phyloP scores from a whole-genome alignment of 208 protist genomes.

The Leishmania tropica region DNA sequence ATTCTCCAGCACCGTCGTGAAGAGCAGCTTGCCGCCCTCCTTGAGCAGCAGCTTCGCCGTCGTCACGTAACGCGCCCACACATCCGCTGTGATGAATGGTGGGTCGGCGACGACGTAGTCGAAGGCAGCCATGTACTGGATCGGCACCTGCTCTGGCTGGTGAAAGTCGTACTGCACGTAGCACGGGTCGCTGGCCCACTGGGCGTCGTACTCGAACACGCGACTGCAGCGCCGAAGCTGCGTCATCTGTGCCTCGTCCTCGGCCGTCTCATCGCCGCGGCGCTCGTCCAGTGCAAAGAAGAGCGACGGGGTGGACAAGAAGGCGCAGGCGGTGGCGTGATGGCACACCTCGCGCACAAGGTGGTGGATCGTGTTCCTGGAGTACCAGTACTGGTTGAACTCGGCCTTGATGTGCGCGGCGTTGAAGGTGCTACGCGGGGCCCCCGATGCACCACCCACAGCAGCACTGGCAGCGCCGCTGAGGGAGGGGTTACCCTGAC shows the following conservation, averaged over 20 bases:
- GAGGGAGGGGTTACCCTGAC: neutral
- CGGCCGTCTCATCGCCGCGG: slow-evolving; percentile 21
- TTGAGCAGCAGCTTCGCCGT: slow-evolving; percentile 56
- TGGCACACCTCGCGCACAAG: slow-evolving; percentile 73
- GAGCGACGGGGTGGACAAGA: slow-evolving; percentile 91
- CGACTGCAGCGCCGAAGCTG: slow-evolving; percentile 48
- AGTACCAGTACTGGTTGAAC: slow-evolving; percentile 96
- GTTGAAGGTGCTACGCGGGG: slow-evolving; percentile 21
- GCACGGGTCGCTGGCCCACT: slow-evolving; percentile 69
- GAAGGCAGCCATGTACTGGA: slow-evolving; percentile 75
- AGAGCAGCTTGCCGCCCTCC: slow-evolving; percentile 81
- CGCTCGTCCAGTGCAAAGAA: slow-evolving; percentile 85
- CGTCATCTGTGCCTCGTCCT: slow-evolving; percentile 19
- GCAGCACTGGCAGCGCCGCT: neutral
- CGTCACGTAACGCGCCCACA: slow-evolving; percentile 83
- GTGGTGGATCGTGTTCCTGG: slow-evolving; percentile 66
- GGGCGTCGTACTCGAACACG: slow-evolving; percentile 89
- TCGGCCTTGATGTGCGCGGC: slow-evolving; percentile 48
- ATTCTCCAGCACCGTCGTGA: slow-evolving; percentile 93
- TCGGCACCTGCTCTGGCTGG: slow-evolving; percentile 70
- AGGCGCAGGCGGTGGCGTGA: slow-evolving; percentile 76
- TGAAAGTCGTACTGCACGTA: slow-evolving; percentile 93
- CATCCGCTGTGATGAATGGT: slow-evolving; percentile 93
- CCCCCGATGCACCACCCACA: neutral
- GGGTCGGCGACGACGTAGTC: slow-evolving; percentile 95